Percentiles rank a stretch among this genome's conserved stretches.
phyloP scores from a whole-genome alignment of 176 grass and related monocot species.

The Paspalum vaginatum region DNA sequence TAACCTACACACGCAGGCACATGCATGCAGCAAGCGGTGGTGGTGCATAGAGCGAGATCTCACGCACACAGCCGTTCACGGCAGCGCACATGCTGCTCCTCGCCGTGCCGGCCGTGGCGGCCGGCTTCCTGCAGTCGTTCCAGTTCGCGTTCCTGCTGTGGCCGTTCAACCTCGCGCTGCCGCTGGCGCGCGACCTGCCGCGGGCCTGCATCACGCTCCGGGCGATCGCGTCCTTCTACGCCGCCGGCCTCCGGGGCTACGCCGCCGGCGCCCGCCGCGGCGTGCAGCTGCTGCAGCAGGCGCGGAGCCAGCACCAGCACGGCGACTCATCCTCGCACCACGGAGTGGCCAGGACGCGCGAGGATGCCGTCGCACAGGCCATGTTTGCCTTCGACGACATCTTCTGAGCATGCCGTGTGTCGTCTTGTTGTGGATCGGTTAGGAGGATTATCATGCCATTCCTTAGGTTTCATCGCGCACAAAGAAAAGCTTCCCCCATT shows the following conservation, averaged over 20 bases:
- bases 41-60: too few relatives aligned
- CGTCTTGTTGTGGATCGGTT: background rate
- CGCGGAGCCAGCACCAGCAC: background rate
- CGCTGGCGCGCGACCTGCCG: constrained; percentile 49
- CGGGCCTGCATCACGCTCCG: constrained; percentile 37
- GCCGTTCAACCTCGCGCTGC: constrained; percentile 55
- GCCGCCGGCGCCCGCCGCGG: background rate
- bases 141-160: constrained; percentile 47
- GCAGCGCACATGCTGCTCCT: constrained; percentile 40
- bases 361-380: constrained; percentile 26
- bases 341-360: background rate
- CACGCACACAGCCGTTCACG: too few relatives aligned
- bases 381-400: constrained; percentile 40
- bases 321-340: background rate
- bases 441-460: background rate
- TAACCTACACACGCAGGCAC: too few relatives aligned
- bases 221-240: background rate
- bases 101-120: constrained; percentile 16
- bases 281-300: background rate
- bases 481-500: too few relatives aligned
- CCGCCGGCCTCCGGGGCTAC: constrained; percentile 13
- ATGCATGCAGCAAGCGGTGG: background rate
- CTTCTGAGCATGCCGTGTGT: constrained; percentile 4
- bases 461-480: too few relatives aligned
- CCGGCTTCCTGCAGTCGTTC: constrained; percentile 47